Evolutionary conservation across 768 basidiomycete genomes (phyloP).

Genomic region (Auriscalpium vulgare): DNA sequence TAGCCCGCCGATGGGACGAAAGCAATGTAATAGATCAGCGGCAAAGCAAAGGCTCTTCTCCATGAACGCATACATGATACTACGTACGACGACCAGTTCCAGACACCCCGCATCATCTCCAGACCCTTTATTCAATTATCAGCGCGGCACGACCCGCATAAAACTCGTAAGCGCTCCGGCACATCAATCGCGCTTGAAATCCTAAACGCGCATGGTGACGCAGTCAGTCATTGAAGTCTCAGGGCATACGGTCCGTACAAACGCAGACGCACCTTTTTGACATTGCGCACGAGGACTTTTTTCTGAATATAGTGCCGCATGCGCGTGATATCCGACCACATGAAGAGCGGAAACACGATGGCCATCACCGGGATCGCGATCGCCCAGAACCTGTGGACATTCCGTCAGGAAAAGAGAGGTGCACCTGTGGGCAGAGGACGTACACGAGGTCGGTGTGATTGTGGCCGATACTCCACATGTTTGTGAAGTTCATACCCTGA

Average conservation of each 20-base stretch:
- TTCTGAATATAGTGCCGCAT: conserved; percentile 41
- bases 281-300: conserved; percentile 24
- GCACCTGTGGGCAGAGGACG: conserved; percentile 1
- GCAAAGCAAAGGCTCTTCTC: too few relatives aligned
- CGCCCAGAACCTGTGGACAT: conserved; percentile 49
- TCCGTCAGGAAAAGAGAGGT: neutral
- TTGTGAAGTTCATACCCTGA: conserved; percentile 60
- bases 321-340: conserved; percentile 40
- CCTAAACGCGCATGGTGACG: neutral
- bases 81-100: too few relatives aligned
- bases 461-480: conserved; percentile 41
- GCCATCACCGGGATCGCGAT: conserved; percentile 54
- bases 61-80: too few relatives aligned
- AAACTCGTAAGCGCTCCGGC: too few relatives aligned
- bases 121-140: too few relatives aligned
- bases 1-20: too few relatives aligned
- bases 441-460: conserved; percentile 20
- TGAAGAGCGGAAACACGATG: conserved; percentile 44
- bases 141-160: too few relatives aligned
- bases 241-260: neutral
- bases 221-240: neutral
- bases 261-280: conserved; percentile 23
- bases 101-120: too few relatives aligned
- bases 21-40: too few relatives aligned
- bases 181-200: neutral